phyloP scores from a whole-genome alignment of 305 asterid genomes.

The Lippia alba region DNA sequence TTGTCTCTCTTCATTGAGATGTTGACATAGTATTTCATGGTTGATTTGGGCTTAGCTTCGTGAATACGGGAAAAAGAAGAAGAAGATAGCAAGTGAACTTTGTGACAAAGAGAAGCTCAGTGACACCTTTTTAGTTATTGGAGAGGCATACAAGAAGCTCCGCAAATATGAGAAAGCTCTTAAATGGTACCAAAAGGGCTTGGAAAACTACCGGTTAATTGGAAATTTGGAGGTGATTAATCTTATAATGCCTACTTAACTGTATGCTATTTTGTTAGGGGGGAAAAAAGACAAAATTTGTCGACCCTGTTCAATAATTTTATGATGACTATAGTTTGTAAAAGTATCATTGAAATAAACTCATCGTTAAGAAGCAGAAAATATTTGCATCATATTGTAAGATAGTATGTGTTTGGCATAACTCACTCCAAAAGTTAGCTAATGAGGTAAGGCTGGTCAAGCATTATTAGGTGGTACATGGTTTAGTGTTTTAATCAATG shows the following conservation, averaged over 20 bases:
- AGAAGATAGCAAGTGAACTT: slow-evolving; percentile 66
- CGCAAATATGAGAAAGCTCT: slow-evolving; percentile 71
- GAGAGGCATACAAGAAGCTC: slow-evolving; percentile 85
- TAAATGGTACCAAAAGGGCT: slow-evolving; percentile 80
- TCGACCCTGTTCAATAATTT: slow-evolving; percentile 13
- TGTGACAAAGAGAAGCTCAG: slow-evolving; percentile 87
- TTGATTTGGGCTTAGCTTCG: slow-evolving; percentile 59
- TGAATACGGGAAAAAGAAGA: slow-evolving; percentile 78
- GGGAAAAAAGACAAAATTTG: slow-evolving; percentile 1
- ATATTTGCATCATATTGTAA: slow-evolving; percentile 6
- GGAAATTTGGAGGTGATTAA: slow-evolving; percentile 90
- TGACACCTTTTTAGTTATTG: slow-evolving; percentile 81
- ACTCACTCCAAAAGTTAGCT: no score
- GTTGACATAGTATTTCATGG: slow-evolving; percentile 36
- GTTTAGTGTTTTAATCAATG: no score
- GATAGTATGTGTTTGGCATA: no score
- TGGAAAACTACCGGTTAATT: slow-evolving; percentile 70
- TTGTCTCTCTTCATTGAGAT: slow-evolving; percentile 25
- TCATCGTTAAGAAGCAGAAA: slow-evolving; percentile 23
- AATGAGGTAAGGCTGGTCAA: no score
- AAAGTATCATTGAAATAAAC: slow-evolving; percentile 4
- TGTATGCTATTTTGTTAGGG: slow-evolving; percentile 28
- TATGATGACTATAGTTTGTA: slow-evolving; percentile 10
- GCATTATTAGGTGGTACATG: no score
- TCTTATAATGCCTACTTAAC: slow-evolving; percentile 17